Conservation (phyloP, 495 filamentous ascomycete genomes). For the Aspergillus cavernicola region DNA sequence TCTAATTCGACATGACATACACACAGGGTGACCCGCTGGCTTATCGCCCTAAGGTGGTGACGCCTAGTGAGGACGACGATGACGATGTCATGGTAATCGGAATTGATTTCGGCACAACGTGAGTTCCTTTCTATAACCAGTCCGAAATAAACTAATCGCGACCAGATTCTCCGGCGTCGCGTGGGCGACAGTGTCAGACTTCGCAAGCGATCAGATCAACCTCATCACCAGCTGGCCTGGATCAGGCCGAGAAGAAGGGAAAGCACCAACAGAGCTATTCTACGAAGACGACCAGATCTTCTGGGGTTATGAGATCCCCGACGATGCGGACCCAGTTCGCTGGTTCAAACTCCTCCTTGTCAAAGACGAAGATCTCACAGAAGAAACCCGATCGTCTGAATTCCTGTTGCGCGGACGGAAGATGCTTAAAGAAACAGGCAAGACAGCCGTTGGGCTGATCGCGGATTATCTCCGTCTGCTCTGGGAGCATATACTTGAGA, state of each 20-base stretch:
- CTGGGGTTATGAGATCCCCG: slow-evolving; percentile 10
- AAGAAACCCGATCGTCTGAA: slow-evolving; percentile 1
- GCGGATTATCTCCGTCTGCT: slow-evolving; percentile 5
- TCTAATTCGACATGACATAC: neutral
- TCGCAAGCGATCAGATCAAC: slow-evolving; percentile 10
- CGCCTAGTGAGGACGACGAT: slow-evolving; percentile 4
- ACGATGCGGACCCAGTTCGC: slow-evolving; percentile 6
- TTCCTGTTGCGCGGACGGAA: slow-evolving; percentile 4
- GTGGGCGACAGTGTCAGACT: slow-evolving; percentile 8
- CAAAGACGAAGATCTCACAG: slow-evolving; percentile 3
- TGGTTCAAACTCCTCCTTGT: slow-evolving; percentile 10
- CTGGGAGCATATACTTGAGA: slow-evolving; percentile 7
- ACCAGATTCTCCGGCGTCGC: slow-evolving; percentile 6
- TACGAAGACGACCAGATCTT: slow-evolving; percentile 8
- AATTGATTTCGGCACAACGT: slow-evolving; percentile 5
- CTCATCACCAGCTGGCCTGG: slow-evolving; percentile 9
- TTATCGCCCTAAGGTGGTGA: neutral
- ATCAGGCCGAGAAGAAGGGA: slow-evolving; percentile 4
- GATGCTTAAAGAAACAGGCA: slow-evolving; percentile 8
- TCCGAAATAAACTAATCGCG: neutral
- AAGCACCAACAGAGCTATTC: slow-evolving; percentile 7
- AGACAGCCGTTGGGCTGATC: slow-evolving; percentile 5
- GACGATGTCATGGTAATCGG: slow-evolving; percentile 7
- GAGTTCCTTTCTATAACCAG: neutral
- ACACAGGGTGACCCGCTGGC: neutral